phyloP scores from a whole-genome alignment of 2,329 filamentous ascomycete genomes.

The Neopestalotiopsis sp. region DNA sequence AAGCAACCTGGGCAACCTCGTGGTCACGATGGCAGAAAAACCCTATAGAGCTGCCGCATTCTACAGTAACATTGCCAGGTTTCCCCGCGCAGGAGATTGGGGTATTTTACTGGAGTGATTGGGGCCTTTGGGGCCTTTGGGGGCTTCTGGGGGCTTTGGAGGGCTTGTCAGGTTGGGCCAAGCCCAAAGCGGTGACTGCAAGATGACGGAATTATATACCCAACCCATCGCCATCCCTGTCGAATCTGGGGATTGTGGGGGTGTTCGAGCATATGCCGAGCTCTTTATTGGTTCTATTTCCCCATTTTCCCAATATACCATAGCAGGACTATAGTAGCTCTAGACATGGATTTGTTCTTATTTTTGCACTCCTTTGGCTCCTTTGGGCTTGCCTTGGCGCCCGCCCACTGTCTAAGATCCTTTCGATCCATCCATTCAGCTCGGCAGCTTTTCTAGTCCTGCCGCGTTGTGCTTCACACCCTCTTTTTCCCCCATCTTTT shows the following conservation, averaged over 20 bases:
- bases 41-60: slow-evolving; percentile 7
- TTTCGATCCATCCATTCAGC: not conserved
- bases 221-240: not conserved
- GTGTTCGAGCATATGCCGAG: not conserved
- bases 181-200: not conserved
- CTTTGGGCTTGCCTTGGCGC: not conserved
- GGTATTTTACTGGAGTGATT: not conserved
- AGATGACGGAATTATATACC: slow-evolving; percentile 5
- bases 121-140: no score
- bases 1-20: not conserved
- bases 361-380: not conserved
- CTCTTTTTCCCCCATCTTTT: not conserved
- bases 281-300: slow-evolving; percentile 2
- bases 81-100: slow-evolving; percentile 6
- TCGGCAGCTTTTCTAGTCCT: not conserved
- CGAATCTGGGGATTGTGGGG: slow-evolving; percentile 11
- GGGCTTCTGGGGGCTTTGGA: no score
- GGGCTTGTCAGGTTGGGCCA: not conserved
- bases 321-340: not conserved
- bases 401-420: not conserved
- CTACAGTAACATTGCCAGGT: not conserved
- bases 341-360: not conserved
- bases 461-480: not conserved
- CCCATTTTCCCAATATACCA: not conserved
- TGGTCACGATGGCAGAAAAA: slow-evolving; percentile 5